A percentile compares a stretch with the other conserved stretches of the same genome.
Evolutionary conservation across 257 asterid species (phyloP).

Genomic region (Solanum peruvianum): DNA sequence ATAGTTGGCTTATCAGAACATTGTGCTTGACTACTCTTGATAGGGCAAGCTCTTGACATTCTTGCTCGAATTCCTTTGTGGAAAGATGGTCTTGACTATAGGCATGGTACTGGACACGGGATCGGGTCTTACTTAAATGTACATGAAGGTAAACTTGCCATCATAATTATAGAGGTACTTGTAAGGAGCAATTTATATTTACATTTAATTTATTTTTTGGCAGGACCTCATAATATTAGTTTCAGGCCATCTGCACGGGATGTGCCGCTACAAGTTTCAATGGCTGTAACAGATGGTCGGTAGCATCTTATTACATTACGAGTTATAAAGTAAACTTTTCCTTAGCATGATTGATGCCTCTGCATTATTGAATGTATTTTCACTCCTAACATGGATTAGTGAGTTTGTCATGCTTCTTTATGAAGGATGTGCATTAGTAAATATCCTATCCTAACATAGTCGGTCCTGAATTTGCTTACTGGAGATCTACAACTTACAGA

Average conservation of each 20-base stretch:
- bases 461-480: background rate
- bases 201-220: background rate
- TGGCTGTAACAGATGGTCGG: constrained; percentile 90
- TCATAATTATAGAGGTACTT: background rate
- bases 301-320: background rate
- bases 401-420: background rate
- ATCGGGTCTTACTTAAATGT: constrained; percentile 87
- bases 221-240: constrained; percentile 94
- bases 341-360: background rate
- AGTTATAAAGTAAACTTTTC: background rate
- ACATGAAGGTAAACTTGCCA: constrained; percentile 62
- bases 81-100: constrained; percentile 93
- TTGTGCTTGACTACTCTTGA: constrained; percentile 4
- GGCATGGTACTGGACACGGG: constrained; percentile 99
- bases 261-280: constrained; percentile 71
- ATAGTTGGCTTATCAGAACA: background rate
- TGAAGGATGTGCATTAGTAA: background rate
- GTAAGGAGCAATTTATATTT: background rate
- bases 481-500: background rate
- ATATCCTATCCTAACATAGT: background rate
- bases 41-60: constrained; percentile 76
- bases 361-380: background rate
- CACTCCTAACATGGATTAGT: background rate
- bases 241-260: constrained; percentile 69
- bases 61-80: constrained; percentile 89